Percentiles rank a stretch among this genome's conserved stretches.
phyloP scores from a whole-genome alignment of 2,329 filamentous ascomycete genomes.

The Pseudocercospora macadamiae region DNA sequence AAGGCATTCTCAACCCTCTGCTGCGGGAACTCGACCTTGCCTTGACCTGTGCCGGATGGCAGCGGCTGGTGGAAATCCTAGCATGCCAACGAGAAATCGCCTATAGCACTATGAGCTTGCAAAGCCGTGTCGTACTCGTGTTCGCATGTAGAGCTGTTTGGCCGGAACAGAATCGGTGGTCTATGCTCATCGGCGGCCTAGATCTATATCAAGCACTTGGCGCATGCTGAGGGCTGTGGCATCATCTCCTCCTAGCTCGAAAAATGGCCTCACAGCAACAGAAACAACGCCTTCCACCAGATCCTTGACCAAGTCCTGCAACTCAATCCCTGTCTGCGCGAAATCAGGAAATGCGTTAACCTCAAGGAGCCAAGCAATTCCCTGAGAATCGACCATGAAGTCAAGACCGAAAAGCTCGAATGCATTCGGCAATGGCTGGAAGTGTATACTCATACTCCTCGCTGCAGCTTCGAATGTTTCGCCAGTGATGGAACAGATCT shows the following conservation, averaged over 20 bases:
- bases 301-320: slow-evolving; percentile 71
- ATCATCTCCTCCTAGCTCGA: slow-evolving; percentile 43
- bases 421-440: slow-evolving; percentile 82
- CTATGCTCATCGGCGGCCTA: slow-evolving; percentile 42
- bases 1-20: no score
- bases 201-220: slow-evolving; percentile 50
- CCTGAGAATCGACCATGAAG: slow-evolving; percentile 74
- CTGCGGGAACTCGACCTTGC: no score
- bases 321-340: slow-evolving; percentile 78
- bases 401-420: slow-evolving; percentile 94
- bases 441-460: slow-evolving; percentile 81
- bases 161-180: no score
- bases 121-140: no score
- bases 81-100: no score
- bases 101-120: no score
- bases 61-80: no score
- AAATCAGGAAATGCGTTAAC: slow-evolving; percentile 98
- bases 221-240: slow-evolving; percentile 38
- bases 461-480: slow-evolving; percentile 88
- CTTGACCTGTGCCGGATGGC: no score
- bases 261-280: slow-evolving; percentile 69
- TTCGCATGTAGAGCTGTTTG: no score
- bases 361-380: slow-evolving; percentile 77
- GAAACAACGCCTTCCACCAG: slow-evolving; percentile 77
- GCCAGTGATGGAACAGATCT: slow-evolving; percentile 73